phyloP scores from a whole-genome alignment of 495 filamentous ascomycete genomes.

The Aspergillus biplanus region DNA sequence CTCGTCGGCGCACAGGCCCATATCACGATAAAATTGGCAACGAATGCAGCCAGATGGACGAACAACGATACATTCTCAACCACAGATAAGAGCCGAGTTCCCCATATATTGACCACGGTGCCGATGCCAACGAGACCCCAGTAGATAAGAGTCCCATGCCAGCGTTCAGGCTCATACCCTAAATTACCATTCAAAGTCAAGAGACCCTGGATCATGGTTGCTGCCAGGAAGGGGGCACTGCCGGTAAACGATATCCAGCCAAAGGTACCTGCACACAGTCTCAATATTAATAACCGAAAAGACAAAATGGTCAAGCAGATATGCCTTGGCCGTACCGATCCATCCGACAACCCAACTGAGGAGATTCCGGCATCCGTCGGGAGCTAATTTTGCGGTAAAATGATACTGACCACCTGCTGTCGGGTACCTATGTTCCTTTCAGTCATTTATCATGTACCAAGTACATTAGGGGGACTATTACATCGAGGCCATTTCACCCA shows the following conservation, averaged over 20 bases:
- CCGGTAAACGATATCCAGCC: conserved; percentile 23
- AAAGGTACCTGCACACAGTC: conserved; percentile 22
- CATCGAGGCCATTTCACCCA: conserved; percentile 8
- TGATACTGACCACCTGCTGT: conserved; percentile 16
- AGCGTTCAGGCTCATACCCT: too few species aligned
- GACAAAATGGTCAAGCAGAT: too few species aligned
- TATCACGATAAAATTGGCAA: conserved; percentile 2
- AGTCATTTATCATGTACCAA: too few species aligned
- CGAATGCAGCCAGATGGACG: conserved; percentile 8
- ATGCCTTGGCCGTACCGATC: background rate
- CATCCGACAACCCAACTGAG: conserved; percentile 7
- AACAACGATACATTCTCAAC: background rate
- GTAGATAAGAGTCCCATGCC: conserved; percentile 16
- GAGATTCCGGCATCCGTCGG: background rate
- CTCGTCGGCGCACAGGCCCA: conserved; percentile 1
- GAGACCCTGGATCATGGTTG: conserved; percentile 17
- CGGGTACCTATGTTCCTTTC: conserved; percentile 13
- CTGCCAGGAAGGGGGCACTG: conserved; percentile 17
- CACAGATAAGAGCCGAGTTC: background rate
- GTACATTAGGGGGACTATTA: too few species aligned
- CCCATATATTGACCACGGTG: conserved; percentile 11
- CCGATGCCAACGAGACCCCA: conserved; percentile 7
- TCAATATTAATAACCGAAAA: too few species aligned
- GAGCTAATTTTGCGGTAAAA: conserved; percentile 1
- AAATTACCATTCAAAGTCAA: too few species aligned